Base-by-base conservation (phyloP, 371 early-diverging fungal genomes). In the Hamiltosporidium tvaerminnensis region DNA sequence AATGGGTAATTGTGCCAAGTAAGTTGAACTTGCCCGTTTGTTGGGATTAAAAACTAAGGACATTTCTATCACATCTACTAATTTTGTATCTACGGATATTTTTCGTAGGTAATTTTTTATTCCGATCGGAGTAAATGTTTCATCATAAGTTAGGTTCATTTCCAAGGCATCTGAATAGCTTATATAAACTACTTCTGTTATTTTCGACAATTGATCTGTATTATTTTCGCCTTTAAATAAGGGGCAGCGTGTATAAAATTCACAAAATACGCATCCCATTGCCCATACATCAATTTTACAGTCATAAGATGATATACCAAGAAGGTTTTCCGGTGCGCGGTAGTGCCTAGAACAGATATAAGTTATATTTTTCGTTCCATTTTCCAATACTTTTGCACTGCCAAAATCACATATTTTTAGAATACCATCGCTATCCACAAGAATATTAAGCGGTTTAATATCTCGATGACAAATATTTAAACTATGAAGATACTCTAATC, bases 241-340 rank as follows among this genome's bases (percentile, higher is more conserved):
- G 0, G 96, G 90, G 14, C 5, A 44, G 38, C 78, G 1, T 30
- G 2, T 2, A 39, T 38, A 75, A 49, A 85, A 86, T 73, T 92
- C 95, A 48, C 89, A 89, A 83, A 92, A 85, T 71, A 93, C 93
- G 77, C 95, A 96, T 2, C 97, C 97, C 1, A 88, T 85, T 12
- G 90, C 89, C 99, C 99, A 98, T 56, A 98, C 88, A 76, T 98
- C 99, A 65, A 98, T 90, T 3, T 89, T 86, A 23, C 87, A 92
- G 7, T 86, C 83, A 76, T 98, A 98, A 69, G 86, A 86, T 61
- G 89, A 83, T 31, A 86, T 86, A 2, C 96, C 96, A 61, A 92
- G 81, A 3, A 98, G 77, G 2, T 95, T 89, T 77, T 96, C 96
- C 1, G 95, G 95, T 2, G 93, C 87, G 62, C 94, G 83, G 76